Evolutionary conservation across 2,329 filamentous ascomycete genomes (phyloP).

Genomic region (Coleophoma crateriformis): DNA sequence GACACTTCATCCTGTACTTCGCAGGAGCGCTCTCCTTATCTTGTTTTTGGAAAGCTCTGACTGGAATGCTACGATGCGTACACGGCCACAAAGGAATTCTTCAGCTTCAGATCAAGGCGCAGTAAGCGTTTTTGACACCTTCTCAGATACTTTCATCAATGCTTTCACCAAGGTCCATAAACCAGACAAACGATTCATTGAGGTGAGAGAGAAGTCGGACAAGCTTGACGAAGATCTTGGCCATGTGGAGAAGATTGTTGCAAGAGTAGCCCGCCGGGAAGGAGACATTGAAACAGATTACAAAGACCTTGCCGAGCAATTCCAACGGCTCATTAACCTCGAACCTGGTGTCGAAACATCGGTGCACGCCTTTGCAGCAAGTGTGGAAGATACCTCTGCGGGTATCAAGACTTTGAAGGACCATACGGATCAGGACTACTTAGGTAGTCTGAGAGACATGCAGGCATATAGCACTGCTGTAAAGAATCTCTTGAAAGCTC

Average conservation of each 20-base stretch:
- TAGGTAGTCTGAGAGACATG: slow-evolving; percentile 91
- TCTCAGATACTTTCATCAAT: slow-evolving; percentile 95
- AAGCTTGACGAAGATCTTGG: slow-evolving; percentile 91
- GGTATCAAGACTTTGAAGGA: slow-evolving; percentile 81
- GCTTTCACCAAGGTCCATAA: slow-evolving; percentile 96
- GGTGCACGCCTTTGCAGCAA: slow-evolving; percentile 80
- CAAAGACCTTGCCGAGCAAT: slow-evolving; percentile 84
- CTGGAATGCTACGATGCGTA: slow-evolving; percentile 95
- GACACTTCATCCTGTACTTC: slow-evolving; percentile 81
- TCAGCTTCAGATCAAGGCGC: slow-evolving; percentile 40
- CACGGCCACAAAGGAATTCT: slow-evolving; percentile 62
- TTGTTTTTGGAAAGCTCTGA: slow-evolving; percentile 89
- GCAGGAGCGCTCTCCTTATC: slow-evolving; percentile 75
- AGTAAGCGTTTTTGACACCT: slow-evolving; percentile 83
- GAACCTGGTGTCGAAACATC: slow-evolving; percentile 82
- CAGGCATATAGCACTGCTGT: slow-evolving; percentile 86
- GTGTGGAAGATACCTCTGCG: slow-evolving; percentile 75
- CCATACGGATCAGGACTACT: slow-evolving; percentile 90
- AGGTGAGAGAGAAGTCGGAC: slow-evolving; percentile 86
- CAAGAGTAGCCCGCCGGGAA: slow-evolving; percentile 82
- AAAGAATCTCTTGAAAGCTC: slow-evolving; percentile 82
- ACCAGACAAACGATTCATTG: slow-evolving; percentile 88
- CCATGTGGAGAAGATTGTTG: slow-evolving; percentile 94
- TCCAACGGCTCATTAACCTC: slow-evolving; percentile 84
- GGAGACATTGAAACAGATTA: slow-evolving; percentile 84